Base-by-base conservation (phyloP, 2,329 filamentous ascomycete species). In the Lachnellula hyalina region DNA sequence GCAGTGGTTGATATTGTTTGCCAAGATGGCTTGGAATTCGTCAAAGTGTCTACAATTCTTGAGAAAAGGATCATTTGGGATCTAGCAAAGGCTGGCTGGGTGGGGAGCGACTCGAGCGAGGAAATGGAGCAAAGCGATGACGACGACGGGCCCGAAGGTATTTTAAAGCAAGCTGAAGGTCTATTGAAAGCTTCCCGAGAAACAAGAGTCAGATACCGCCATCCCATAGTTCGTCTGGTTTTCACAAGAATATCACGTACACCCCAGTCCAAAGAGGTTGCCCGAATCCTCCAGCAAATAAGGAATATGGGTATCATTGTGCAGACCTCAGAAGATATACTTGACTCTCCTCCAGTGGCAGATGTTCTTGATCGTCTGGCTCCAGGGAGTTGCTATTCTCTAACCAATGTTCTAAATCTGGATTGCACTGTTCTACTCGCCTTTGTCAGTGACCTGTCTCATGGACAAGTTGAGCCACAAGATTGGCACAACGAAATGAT, bases 351-450 rank as follows among this genome's bases (percentile, higher is more conserved):
- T 28, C 40, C 54, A 5, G 42, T 67, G 12, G 51, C 57, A 41
- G 57, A 62, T 44, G 63, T 63, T 38, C 46, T 68, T 9, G 23
- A 54, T 15, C 53, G 36, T 67, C 72, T 78, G 41, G 67, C 73
- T 21, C 63, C 72, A 34, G 70, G 75, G 57, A 67, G 67, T 7
- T 72, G 70, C 6, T 63, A 69, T 3, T 61, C 62, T 5, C 69
- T 77, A 32, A 73, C 76, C 1, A 59, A 72, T 2, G 74, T 70
- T 0, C 63, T 83, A 17, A 83, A 83, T 61, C 74, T 83, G 52
- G 81, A 83, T 65, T 82, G 79, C 65, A 89, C 86, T 0, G 78
- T 89, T 52, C 75, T 89, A 1, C 77, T 89, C 5, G 85, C 85
- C 4, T 73, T 88, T 17, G 80, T 85, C 2, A 87, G 84, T 3